Evolutionary conservation across 345 rosid genomes (phyloP), one percentile per base, ranked within the genome.

Genomic region (Erodium maritimum): DNA sequence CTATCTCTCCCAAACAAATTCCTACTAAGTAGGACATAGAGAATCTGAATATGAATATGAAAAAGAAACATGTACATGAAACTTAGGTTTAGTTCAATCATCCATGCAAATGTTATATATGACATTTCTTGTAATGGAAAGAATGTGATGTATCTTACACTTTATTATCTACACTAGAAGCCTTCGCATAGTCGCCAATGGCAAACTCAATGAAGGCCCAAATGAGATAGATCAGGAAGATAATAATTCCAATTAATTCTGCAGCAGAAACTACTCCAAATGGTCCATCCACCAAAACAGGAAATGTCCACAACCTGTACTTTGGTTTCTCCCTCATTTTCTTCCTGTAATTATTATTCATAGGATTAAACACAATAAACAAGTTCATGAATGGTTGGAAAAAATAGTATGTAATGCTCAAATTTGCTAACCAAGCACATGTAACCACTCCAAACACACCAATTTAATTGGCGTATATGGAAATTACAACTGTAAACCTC

Each of bases 221-320:
- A 23, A 54, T 16, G 25, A 54, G 17, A 54, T 54, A 54, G 24
- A 54, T 1, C 13, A 54, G 10, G 56, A 54, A 54, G 22, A 23
- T 4, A 5, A 21, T 4, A 20, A 54, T 54, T 21, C 56, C 56
- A 54, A 55, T 55, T n/a, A 23, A 13, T 23, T 55, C 58, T 17
- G 20, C 58, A 22, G 58, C 58, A 23, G 42, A 55, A 25, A 55
- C 58, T 2, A 55, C 58, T 22, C 58, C 58, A 66, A 88, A 79
- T 57, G 95, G 96, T 63, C 96, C 96, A 61, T 84, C 93, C 63
- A 86, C 93, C 48, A 88, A 75, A 59, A 82, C 66, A 33, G 98
- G 98, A 59, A 91, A 82, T 3, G 98, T 91, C 95, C 95, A 85
- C 52, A 91, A 55, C 20, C 88, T 77, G 60, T 79, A 72, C 19